Evolutionary conservation across 768 basidiomycete species (phyloP), one percentile per base, ranked within the genome.

Genomic region (Pisolithus orientalis): DNA sequence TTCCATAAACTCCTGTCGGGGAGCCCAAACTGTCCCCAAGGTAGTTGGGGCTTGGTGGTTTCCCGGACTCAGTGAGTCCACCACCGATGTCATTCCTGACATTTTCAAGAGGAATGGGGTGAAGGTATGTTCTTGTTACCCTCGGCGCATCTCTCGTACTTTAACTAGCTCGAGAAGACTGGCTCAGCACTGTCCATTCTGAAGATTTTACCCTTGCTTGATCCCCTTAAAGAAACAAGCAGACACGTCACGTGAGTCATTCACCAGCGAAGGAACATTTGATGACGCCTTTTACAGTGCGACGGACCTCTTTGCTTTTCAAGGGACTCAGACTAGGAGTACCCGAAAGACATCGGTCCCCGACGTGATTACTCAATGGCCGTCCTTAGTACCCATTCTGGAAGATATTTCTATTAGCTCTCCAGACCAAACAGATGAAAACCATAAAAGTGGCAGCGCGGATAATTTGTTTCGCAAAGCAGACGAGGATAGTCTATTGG

Each of bases 241-340:
- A 80, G 83, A 59, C 78, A 80, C 53, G 64, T 80, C 59, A 85
- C 81, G 89, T 90, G 62, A 57, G 80, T 71, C 48, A 48, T 56
- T 17, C 37, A 42, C 49, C 51, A 34, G n/a, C 50, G 45, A 44
- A 32, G 32, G 44, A 51, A 52, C 46, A 39, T 34, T 49, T 46
- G 52, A 40, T 56, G 51, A 65, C 64, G 34, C 62, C 42, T 34
- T 24, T 32, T 50, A 53, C 65, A 91, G 90, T 52, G 84, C 85
- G 7, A 83, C 83, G 50, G 85, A 90, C 69, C 69, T 91, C 39
- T 92, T 92, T 65, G 84, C 87, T 39, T 90, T 90, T 62, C 85
- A 89, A 69, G 83, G 82, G 38, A 79, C 80, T 9, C 80, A 83
- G 51, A 80, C 78, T 13, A 78, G 75, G 43, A 56, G 73, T 31